These are phyloP conservation scores for Helminthosporium solani DNA, from an alignment of 2,329 filamentous ascomycete species.

Conservation along the genomic window DNA sequence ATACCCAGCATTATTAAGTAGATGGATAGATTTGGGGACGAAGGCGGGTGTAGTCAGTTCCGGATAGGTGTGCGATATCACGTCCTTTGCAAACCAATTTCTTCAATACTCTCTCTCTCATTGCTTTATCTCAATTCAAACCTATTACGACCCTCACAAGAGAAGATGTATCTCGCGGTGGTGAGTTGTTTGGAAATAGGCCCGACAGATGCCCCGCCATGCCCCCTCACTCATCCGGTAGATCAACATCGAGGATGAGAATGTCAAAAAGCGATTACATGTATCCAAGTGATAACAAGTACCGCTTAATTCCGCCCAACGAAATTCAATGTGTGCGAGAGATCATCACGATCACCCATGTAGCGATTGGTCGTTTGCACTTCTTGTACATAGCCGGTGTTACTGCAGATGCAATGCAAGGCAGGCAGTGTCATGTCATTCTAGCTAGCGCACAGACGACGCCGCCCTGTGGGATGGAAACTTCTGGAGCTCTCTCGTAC, in stretches of 20 bases:
- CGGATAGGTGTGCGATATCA: neutral
- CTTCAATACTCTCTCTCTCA: no score
- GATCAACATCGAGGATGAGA: no score
- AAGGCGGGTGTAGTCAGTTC: neutral
- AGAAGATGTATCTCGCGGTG: no score
- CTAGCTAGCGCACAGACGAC: conserved; percentile 6
- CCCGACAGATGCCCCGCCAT: conserved; percentile 22
- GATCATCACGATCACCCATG: neutral
- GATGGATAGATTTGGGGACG: neutral
- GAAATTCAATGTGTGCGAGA: neutral
- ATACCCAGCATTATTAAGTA: neutral
- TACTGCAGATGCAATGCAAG: no score
- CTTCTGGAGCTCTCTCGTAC: conserved; percentile 32
- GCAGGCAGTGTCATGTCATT: no score
- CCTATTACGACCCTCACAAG: no score
- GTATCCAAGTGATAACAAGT: neutral
- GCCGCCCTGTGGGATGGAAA: no score
- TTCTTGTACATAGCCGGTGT: no score
- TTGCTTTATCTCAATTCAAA: no score
- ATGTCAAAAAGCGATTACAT: no score
- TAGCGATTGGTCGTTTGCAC: neutral
- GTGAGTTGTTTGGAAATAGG: no score
- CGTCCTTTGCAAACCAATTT: no score
- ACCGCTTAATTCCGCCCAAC: neutral
- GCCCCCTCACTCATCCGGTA: conserved; percentile 23